Evolutionary conservation across 1,284 basidiomycete genomes (phyloP), one percentile per base, ranked within the genome.

Genomic region (Rhodotorula sp.): DNA sequence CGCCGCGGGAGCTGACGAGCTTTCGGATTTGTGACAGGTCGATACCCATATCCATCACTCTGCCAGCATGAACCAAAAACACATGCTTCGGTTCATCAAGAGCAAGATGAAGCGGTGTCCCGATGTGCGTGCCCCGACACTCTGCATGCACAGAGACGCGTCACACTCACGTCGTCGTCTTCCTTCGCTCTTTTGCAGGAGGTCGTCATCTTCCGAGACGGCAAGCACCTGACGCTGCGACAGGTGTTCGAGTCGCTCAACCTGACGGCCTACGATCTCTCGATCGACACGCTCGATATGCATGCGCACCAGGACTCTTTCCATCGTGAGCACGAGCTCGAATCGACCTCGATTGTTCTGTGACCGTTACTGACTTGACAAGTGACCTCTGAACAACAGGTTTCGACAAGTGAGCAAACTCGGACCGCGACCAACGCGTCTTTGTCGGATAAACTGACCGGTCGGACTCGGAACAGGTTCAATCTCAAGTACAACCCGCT

Each of bases 31-130:
- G 39, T 7, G 10, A 12, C 31, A 64, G 65, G 93, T 99, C 71
- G 96, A 98, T 81, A 99, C 97, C 15, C 96, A 99, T 82, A 92
- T 99, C 29, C 97, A 99, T 80, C 93, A 99, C 82, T 97, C 94
- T 16, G 97, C 95, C 67, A 91, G 91, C 81, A 98, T 99, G 96
- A 99, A 99, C 82, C 97, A 99, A 82, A 99, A 99, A 83, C 97
- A 99, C 83, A 84, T 99, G n/a, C 84, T 99, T 34, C 93, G 97
- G 8, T 99, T 99, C 84, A 99, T 99, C 85, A 99, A 99, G 82
- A 89, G 90, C 58, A 98, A 99, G 83, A 83, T 87, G 81, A 86
- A 84, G 80, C 83, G 83, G 54, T 81, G 80, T 52, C 85, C 86
- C 8, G 81, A 87, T 73, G 84, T 84, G 34, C 69, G 80, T 71